Base-by-base conservation (phyloP, 2,329 filamentous ascomycete species). In the Aspergillus hortae region DNA sequence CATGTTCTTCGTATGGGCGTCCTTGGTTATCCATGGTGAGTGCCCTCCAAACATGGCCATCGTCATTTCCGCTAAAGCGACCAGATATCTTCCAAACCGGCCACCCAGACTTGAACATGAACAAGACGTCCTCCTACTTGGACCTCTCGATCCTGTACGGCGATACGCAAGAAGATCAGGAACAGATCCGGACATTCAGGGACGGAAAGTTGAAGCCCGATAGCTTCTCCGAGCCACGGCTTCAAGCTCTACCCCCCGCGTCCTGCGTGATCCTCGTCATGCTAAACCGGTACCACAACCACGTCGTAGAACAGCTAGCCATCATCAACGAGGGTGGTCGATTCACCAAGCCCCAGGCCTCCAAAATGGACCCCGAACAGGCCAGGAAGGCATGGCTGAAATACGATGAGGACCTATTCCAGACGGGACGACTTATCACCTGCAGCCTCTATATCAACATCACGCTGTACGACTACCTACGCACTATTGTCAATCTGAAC, bases 311-410 rank as follows among this genome's bases (percentile, higher is more conserved):
- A 48, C 87, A 92, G 54, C 76, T 96, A n/a, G 88, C 88, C 0
- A 74, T 80, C n/a, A 92, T 96, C 71, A 96, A 96, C 62, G 92
- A 96, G 62, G 83, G 84, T 42, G 85, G 84, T 14, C 82, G 89
- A 17, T 96, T 96, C 71, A 82, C 79, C 0, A 85, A 84, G 54
- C 89, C 90, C 0, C 63, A 74, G 11, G 7, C 40, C 0, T 69
- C 75, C 4, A 65, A 71, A 0, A 73, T 83, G 0, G 62, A 74
- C 0, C 76, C 76, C 2, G 82, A 86, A 40, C 75, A 77, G 23
- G 66, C 74, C 19, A 61, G 67, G 48, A 65, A 71, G 23, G 73
- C 75, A 6, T 87, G 83, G 84, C 81, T 79, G 59, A 88, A 87
- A 69, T 83, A 86, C 52, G 88, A 92, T 58, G 83, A 90, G 46